Evolutionary conservation across 2,329 filamentous ascomycete species (phyloP).

Genomic region (Paecilomyces variotii): DNA sequence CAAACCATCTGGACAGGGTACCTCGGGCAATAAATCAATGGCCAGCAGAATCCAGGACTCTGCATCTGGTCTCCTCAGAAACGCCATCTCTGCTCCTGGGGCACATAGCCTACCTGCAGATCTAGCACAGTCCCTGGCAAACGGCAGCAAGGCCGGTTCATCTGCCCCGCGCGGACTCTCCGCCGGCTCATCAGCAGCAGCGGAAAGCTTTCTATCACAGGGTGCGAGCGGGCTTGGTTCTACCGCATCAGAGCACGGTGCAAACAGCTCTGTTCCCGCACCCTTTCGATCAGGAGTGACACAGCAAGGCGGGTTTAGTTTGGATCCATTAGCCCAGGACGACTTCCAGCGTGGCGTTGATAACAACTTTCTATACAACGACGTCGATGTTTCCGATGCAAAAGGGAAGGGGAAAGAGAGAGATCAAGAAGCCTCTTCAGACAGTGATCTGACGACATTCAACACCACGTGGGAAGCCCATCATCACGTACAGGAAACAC

Average conservation of each 20-base stretch:
- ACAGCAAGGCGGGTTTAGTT: constrained; percentile 9
- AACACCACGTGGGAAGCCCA: constrained; percentile 15
- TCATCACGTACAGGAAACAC: background rate
- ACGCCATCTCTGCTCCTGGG: constrained; percentile 18
- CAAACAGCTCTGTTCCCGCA: constrained; percentile 4
- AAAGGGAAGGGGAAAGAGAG: constrained; percentile 9
- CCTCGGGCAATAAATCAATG: constrained; percentile 11
- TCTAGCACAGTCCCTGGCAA: constrained; percentile 13
- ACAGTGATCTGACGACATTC: constrained; percentile 4
- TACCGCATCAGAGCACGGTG: constrained; percentile 5
- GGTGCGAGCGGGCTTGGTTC: background rate
- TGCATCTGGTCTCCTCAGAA: constrained; percentile 25
- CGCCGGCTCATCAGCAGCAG: constrained; percentile 4
- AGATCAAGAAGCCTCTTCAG: background rate
- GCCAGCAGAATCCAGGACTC: constrained; percentile 24
- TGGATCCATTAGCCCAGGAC: constrained; percentile 13
- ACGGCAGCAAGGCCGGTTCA: constrained; percentile 14
- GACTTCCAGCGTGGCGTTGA: constrained; percentile 15
- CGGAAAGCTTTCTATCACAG: constrained; percentile 10
- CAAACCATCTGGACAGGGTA: constrained; percentile 1
- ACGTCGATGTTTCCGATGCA: constrained; percentile 5
- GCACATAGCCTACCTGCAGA: constrained; percentile 10
- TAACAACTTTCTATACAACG: constrained; percentile 1
- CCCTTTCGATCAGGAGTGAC: constrained; percentile 15
- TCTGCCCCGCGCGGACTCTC: constrained; percentile 8